Evolutionary conservation across 2,329 filamentous ascomycete species (phyloP).

Genomic region (Fusarium sp.): DNA sequence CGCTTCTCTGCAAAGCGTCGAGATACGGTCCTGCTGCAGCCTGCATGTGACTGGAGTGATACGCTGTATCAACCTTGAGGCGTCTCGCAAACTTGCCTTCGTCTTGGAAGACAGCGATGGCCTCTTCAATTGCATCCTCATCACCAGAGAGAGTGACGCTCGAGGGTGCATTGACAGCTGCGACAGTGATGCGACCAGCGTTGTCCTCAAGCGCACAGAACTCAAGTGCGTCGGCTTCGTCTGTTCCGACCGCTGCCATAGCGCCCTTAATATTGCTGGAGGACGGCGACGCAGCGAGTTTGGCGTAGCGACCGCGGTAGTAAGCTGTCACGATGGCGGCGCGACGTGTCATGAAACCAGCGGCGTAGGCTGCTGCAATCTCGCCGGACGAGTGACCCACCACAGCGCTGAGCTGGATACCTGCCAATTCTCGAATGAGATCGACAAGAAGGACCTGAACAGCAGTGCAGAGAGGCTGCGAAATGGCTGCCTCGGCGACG

Average conservation of each 20-base stretch:
- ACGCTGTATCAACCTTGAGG: conserved; percentile 8
- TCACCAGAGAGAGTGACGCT: conserved; percentile 1
- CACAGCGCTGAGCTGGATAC: conserved; percentile 47
- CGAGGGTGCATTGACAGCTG: not conserved
- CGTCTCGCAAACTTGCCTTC: not conserved
- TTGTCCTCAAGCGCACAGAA: not conserved
- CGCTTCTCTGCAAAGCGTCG: not conserved
- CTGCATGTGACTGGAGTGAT: not conserved
- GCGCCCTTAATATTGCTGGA: not conserved
- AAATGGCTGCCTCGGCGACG: not conserved
- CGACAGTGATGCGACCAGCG: not conserved
- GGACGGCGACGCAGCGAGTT: not conserved
- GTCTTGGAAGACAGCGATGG: not conserved
- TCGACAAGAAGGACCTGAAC: not conserved
- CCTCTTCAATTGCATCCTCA: conserved; percentile 46
- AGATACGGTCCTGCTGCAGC: not conserved
- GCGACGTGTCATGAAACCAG: not conserved
- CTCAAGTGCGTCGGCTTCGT: not conserved
- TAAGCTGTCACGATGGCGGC: conserved; percentile 44
- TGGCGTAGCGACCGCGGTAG: conserved; percentile 3
- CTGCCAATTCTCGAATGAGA: not conserved
- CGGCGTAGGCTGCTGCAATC: not conserved
- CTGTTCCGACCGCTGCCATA: not conserved
- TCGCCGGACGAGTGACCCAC: conserved; percentile 54
- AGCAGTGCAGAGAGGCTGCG: conserved; percentile 4